Base-by-base conservation (phyloP, 2,329 filamentous ascomycete genomes). In the Colletotrichum eleusines region DNA sequence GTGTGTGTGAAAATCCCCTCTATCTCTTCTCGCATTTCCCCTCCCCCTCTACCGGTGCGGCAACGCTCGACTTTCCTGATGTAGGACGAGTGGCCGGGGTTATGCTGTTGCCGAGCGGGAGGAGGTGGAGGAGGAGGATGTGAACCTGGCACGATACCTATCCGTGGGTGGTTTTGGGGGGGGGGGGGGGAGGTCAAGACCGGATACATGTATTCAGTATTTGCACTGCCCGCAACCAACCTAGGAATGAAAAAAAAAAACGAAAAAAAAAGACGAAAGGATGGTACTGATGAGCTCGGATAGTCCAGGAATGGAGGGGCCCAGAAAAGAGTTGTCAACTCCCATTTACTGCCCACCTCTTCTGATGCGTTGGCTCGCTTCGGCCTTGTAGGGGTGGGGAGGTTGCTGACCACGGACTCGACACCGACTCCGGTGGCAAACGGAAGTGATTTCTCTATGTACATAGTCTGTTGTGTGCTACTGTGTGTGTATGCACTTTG, bases 11-110 rank as follows among this genome's bases (percentile, higher is more conserved):
- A n/a, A n/a, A n/a, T n/a, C n/a, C n/a, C 42, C 20, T n/a, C 42
- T 38, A 60, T 42, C 40, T 53, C 61, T 50, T 11, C 40, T 61
- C 44, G 26, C 57, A 11, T 44, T n/a, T 48, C 18, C n/a, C 38
- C 31, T 44, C 38, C 31, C 31, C 31, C 40, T 16, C 31, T 50
- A 51, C 18, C 46, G 31, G n/a, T 33, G 26, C 44, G 44, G 55
- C 63, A 44, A 46, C 63, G 63, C 68, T 68, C 26, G 44, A 53
- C 14, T 63, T 71, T 51, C 68, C 64, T 55, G 35, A 58, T 71
- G 9, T 28, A 68, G 64, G 26, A 64, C 35, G 57, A n/a, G 26
- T 38, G 48, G 57, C 31, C 57, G 63, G 16, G 33, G 46, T 26
- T 11, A 59, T 42, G 63, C 16, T n/a, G n/a, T n/a, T n/a, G n/a